phyloP scores from a whole-genome alignment of 2,329 filamentous ascomycete species.

The Fusarium sp. region DNA sequence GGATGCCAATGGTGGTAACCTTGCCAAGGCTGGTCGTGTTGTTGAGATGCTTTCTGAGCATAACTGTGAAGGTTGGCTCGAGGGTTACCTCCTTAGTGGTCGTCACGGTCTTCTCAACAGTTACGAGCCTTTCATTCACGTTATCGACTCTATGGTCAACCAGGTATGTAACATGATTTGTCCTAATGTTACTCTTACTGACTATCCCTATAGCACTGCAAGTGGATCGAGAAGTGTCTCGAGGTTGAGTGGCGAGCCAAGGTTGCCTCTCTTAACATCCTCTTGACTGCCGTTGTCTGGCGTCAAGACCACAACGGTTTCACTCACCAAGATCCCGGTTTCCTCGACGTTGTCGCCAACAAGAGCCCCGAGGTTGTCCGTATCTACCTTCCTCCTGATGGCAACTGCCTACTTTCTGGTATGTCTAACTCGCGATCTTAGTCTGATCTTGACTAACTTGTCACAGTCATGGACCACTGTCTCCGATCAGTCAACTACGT shows the following conservation, averaged over 20 bases:
- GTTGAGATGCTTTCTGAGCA: slow-evolving; percentile 90
- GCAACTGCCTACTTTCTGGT: slow-evolving; percentile 76
- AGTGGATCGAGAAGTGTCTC: slow-evolving; percentile 85
- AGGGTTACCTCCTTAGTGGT: slow-evolving; percentile 80
- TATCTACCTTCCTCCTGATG: slow-evolving; percentile 83
- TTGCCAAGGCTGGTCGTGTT: slow-evolving; percentile 73
- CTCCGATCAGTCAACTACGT: slow-evolving; percentile 79
- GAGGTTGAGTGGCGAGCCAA: slow-evolving; percentile 81
- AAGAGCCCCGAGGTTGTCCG: slow-evolving; percentile 83
- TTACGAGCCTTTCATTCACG: slow-evolving; percentile 85
- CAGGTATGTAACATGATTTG: slow-evolving; percentile 56
- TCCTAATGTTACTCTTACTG: background rate
- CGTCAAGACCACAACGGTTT: slow-evolving; percentile 87
- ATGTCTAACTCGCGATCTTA: slow-evolving; percentile 16
- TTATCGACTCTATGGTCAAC: slow-evolving; percentile 88
- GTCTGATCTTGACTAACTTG: slow-evolving; percentile 21
- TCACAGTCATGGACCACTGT: slow-evolving; percentile 75
- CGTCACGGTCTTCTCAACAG: slow-evolving; percentile 81
- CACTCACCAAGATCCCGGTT: slow-evolving; percentile 83
- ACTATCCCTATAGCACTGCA: slow-evolving; percentile 68
- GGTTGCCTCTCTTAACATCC: slow-evolving; percentile 80
- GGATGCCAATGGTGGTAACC: slow-evolving; percentile 78
- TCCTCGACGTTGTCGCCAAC: slow-evolving; percentile 82
- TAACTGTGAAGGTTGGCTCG: slow-evolving; percentile 82
- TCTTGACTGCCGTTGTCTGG: slow-evolving; percentile 83